Base-by-base conservation (phyloP, 192 early-diverging fungal species). In the Entomortierella parvispora region DNA sequence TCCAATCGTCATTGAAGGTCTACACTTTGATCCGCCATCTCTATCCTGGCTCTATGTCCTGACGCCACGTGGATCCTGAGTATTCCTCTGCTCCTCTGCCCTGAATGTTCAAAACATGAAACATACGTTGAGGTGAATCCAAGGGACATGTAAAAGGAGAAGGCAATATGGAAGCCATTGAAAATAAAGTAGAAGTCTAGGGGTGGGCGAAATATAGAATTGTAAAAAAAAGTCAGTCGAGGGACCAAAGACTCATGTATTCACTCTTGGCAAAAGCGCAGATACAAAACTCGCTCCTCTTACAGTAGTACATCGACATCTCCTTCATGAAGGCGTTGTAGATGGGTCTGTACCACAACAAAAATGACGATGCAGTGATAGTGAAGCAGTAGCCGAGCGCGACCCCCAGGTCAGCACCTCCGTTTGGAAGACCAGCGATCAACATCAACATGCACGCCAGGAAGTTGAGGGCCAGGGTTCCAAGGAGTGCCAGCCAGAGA, bases 311-410 rank as follows among this genome's bases (percentile, higher is more conserved):
- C 58, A 96, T 85, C 23, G 91, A 93, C 63, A 88, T 87, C 69
- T 94, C 92, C 82, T 92, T 93, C 88, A 91, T 89, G 70, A 91
- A 96, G 37, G 93, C 93, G 46, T 91, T 92, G 82, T 96, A 96
- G 37, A 93, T 83, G 23, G 94, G 94, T 12, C 93, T 88, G 79
- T 96, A 96, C 94, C 94, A 95, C 51, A 91, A 33, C 78, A 93
- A 92, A 80, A 96, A 93, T 57, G 91, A 93, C 2, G 85, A 85
- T 4, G 83, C 78, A 11, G 86, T 88, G 59, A 93, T 91, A 2
- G 93, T 94, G 68, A 93, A 92, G 76, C 90, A 85, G 58, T 90
- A 87, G 15, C 88, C 85, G 28, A 93, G 82, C 65, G 90, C 86
- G 2, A 92, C 91, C 14, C 93, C 94, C 81, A 95, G 89, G 81